These are phyloP conservation scores for Sporothrix phasma DNA, from an alignment of 2,329 filamentous ascomycete species.

Conservation along the genomic window DNA sequence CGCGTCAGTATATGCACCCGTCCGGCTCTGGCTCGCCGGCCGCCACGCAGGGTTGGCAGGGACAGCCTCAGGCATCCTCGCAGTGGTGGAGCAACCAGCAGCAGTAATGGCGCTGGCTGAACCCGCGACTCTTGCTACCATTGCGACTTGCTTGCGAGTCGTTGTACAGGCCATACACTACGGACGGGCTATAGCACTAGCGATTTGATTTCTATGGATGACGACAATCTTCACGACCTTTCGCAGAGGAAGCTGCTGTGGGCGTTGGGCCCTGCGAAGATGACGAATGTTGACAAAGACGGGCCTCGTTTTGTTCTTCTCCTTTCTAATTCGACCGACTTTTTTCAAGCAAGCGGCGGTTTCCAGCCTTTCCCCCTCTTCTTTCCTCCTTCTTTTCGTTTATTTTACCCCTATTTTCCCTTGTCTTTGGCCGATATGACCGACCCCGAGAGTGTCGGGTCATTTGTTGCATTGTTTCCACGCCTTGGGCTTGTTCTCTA, in stretches of 20 bases:
- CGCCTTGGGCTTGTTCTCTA: too few relatives aligned
- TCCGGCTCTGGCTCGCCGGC: conserved; percentile 41
- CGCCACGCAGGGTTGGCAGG: conserved; percentile 39
- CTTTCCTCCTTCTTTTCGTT: conserved; percentile 14
- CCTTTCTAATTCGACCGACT: conserved; percentile 9
- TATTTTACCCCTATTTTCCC: conserved; percentile 1
- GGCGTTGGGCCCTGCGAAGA: neutral
- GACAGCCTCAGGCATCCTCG: conserved; percentile 53
- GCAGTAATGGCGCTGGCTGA: conserved; percentile 32
- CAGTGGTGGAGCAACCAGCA: conserved; percentile 47
- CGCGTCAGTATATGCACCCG: conserved; percentile 59
- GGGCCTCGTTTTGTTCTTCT: conserved; percentile 4
- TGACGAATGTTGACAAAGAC: conserved; percentile 10
- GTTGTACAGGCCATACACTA: too few relatives aligned
- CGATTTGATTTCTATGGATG: neutral
- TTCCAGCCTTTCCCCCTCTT: neutral
- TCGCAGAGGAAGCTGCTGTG: neutral
- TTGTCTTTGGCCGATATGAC: neutral
- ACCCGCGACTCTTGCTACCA: neutral
- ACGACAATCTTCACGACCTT: neutral
- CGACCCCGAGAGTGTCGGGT: neutral
- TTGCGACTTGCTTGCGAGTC: neutral
- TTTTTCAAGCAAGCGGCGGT: neutral
- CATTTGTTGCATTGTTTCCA: too few relatives aligned
- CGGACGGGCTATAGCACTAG: too few relatives aligned